Evolutionary conservation across 2,329 filamentous ascomycete genomes (phyloP), one percentile per base, ranked within the genome.

Genomic region (Colletotrichum orchidophilum): DNA sequence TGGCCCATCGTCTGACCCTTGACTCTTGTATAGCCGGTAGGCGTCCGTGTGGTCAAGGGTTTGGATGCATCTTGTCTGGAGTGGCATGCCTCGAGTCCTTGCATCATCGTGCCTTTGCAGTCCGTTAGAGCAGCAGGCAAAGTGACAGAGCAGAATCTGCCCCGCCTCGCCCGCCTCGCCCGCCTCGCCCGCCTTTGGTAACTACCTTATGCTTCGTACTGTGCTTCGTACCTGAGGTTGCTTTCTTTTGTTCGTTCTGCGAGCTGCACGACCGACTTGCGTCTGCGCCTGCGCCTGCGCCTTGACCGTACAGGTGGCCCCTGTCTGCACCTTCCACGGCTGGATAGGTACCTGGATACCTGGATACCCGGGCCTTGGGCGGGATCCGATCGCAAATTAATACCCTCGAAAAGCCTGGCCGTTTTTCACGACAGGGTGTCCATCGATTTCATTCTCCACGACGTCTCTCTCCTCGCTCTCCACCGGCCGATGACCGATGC

Each of bases 391-490:
- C 52, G 39, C 52, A 42, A 55, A 29, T 33, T 27, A 39, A 29
- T 29, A 54, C 49, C 18, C 27, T 52, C 42, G 27, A 9, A 18
- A 21, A 39, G 35, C 35, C 35, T 39, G 35, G 35, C 7, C 39
- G 18, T 46, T 46, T n/a, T 15, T 46, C 39, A 18, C 39, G 39
- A 46, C 39, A n/a, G 15, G 39, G 39, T 46, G 39, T 18, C 39
- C 15, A 46, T 46, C n/a, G 39, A 46, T 46, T 46, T 31, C 13
- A 68, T 68, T 71, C 69, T 61, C 58, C 68, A 71, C 68, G 53
- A 54, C 68, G 53, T 42, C 53, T 46, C 55, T 46, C 39, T n/a
- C n/a, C 39, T 46, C 39, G 31, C 52, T 33, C 53, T 63, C 64
- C 68, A 63, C 63, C 57, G 29, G 27, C 52, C 50, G 54, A 58